phyloP scores from a whole-genome alignment of 1,284 basidiomycete genomes.

The Ustilago shanxiensis region DNA sequence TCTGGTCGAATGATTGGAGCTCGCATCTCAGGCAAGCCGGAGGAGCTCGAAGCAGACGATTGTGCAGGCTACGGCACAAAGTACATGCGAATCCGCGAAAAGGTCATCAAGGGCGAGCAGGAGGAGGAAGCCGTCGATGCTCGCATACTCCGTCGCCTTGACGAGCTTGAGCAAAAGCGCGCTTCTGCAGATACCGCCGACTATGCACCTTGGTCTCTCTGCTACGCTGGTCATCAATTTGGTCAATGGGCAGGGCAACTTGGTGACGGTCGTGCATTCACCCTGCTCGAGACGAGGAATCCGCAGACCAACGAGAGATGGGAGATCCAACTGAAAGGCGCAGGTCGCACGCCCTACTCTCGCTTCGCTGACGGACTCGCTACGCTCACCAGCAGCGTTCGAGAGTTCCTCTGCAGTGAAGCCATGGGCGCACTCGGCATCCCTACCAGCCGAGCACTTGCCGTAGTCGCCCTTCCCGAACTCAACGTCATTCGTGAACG shows the following conservation, averaged over 20 bases:
- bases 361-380: constrained; percentile 91
- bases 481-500: constrained; percentile 83
- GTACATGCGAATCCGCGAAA: constrained; percentile 47
- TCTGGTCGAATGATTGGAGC: constrained; percentile 54
- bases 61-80: constrained; percentile 46
- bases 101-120: constrained; percentile 40
- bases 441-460: constrained; percentile 88
- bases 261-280: constrained; percentile 93
- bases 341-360: constrained; percentile 93
- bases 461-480: constrained; percentile 81
- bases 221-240: constrained; percentile 77
- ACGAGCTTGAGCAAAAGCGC: constrained; percentile 44
- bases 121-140: constrained; percentile 28
- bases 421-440: constrained; percentile 88
- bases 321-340: constrained; percentile 94
- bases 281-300: constrained; percentile 80
- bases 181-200: constrained; percentile 17
- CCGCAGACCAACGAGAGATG: constrained; percentile 45
- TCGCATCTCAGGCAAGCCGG: constrained; percentile 13
- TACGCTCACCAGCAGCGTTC: constrained; percentile 88
- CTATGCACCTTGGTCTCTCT: constrained; percentile 64
- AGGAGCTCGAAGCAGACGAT: constrained; percentile 29
- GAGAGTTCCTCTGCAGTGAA: constrained; percentile 78
- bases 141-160: constrained; percentile 29
- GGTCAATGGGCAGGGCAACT: constrained; percentile 95